A percentile compares a stretch with the other conserved stretches of the same genome.
These are phyloP conservation scores for Clarkia xantiana DNA, from an alignment of 345 rosid species.

Conservation along the genomic window DNA sequence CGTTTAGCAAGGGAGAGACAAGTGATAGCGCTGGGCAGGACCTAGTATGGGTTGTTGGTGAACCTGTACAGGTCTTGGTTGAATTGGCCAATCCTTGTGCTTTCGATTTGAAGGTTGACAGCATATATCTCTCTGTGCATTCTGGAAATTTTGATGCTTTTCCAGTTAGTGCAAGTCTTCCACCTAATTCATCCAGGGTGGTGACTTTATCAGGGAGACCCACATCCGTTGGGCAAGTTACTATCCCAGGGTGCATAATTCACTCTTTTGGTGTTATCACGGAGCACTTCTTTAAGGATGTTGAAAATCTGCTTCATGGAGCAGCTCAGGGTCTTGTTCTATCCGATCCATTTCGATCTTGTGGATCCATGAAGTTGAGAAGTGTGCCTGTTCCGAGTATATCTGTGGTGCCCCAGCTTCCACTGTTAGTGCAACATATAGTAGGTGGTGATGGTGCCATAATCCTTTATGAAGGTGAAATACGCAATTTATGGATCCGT, in stretches of 20 bases:
- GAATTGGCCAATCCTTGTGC: slow-evolving; percentile 99
- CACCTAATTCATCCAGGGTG: slow-evolving; percentile 94
- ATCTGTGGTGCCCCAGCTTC: slow-evolving; percentile 67
- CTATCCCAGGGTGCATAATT: slow-evolving; percentile 79
- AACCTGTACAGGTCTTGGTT: slow-evolving; percentile 92
- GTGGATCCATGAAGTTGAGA: slow-evolving; percentile 80
- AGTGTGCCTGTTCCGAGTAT: slow-evolving; percentile 67
- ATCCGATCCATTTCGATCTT: slow-evolving; percentile 91
- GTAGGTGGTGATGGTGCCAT: slow-evolving; percentile 91
- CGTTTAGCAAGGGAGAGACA: slow-evolving; percentile 87
- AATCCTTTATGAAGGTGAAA: slow-evolving; percentile 89
- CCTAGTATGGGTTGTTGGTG: slow-evolving; percentile 86
- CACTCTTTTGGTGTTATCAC: slow-evolving; percentile 96
- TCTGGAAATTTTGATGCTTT: slow-evolving; percentile 89
- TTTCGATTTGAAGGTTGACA: slow-evolving; percentile 80
- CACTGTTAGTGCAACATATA: slow-evolving; percentile 68
- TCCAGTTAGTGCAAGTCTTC: slow-evolving; percentile 78
- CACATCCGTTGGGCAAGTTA: slow-evolving; percentile 64
- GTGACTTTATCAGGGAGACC: slow-evolving; percentile 88
- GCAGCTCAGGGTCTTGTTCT: slow-evolving; percentile 98
- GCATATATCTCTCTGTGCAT: slow-evolving; percentile 81
- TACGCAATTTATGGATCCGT: slow-evolving; percentile 65
- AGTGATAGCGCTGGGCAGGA: slow-evolving; percentile 72
- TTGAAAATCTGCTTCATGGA: slow-evolving; percentile 91
- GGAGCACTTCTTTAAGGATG: slow-evolving; percentile 83